Base-by-base conservation (phyloP, 2,329 filamentous ascomycete species). In the Colletotrichum navitas region DNA sequence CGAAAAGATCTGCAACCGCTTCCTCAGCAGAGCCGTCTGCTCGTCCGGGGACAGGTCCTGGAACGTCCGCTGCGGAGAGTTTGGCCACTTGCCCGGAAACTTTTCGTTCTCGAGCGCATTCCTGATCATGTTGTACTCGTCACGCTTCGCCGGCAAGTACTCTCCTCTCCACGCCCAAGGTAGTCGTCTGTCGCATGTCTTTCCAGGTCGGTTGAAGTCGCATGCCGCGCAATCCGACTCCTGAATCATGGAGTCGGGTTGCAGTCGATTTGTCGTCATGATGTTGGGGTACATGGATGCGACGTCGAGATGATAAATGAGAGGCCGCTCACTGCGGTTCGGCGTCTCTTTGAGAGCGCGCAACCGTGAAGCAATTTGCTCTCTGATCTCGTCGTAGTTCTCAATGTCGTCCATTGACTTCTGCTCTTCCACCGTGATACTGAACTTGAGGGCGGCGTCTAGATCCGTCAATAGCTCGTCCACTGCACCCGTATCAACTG, bases 241-340 rank as follows among this genome's bases (percentile, higher is more conserved):
- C 59, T 95, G 87, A 65, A 99, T 97, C 94, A 99, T 97, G n/a
- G 96, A 98, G 81, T 99, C 96, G 0, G 96, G 96, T 76, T 99
- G 96, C 58, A 99, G 83, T 80, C 96, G 93, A 81, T 99, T 99
- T 1, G 96, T 99, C 2, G 97, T 99, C 97, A 99, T 99, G 80
- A 99, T 99, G 81, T 99, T 99, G 12, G 96, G 96, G 80, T 99
- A 99, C 96, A 99, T 99, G 71, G 96, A 98, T 24, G 96, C 96
- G 70, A 99, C 97, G 79, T 99, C 96, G 83, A 99, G 86, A 86
- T 99, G 96, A 83, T 99, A 99, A 75, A 99, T 99, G 41, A 97
- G 88, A 5, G 96, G 96, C 54, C 91, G 86, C 80, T 99, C 96
- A 76, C 86, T 90, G 74, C 96, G 89, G 77, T 97, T 94, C 0